phyloP scores from a whole-genome alignment of 371 early-diverging fungal genomes.

The Apophysomyces elegans region DNA sequence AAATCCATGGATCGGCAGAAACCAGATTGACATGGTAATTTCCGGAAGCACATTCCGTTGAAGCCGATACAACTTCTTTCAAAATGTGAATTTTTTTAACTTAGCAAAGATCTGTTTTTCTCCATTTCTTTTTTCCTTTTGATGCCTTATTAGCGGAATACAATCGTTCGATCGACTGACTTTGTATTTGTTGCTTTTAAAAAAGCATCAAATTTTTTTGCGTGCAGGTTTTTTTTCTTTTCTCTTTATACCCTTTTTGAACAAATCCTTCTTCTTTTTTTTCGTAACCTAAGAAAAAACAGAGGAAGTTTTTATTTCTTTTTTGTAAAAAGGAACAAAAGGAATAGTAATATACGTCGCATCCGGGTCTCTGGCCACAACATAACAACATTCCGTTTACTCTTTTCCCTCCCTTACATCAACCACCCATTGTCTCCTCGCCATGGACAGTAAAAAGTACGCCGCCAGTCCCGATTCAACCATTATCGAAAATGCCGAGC shows the following conservation, averaged over 20 bases:
- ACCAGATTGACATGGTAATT: too few species aligned
- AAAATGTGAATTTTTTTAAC: too few species aligned
- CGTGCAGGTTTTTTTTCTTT: not conserved
- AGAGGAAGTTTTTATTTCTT: constrained; percentile 7
- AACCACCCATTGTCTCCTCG: constrained; percentile 11
- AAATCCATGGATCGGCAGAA: not conserved
- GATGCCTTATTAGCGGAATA: not conserved
- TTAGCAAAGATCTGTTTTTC: too few species aligned
- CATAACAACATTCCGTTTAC: constrained; percentile 17
- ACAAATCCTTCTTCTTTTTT: constrained; percentile 11
- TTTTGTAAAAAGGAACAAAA: constrained; percentile 4
- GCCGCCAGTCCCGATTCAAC: constrained; percentile 18
- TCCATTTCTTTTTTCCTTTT: too few species aligned
- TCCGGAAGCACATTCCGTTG: not conserved
- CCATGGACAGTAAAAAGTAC: constrained; percentile 19
- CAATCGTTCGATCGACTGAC: not conserved
- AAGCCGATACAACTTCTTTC: not conserved
- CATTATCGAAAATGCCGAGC: constrained; percentile 31
- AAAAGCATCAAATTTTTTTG: not conserved
- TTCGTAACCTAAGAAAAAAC: constrained; percentile 3
- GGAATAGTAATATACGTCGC: constrained; percentile 1
- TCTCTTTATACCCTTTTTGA: not conserved
- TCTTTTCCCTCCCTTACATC: constrained; percentile 16
- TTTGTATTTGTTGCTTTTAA: not conserved
- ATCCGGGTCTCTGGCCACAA: constrained; percentile 58